These are phyloP conservation scores for Clavispora fructus DNA, from an alignment of 805 yeast genomes.

Conservation along the genomic window DNA sequence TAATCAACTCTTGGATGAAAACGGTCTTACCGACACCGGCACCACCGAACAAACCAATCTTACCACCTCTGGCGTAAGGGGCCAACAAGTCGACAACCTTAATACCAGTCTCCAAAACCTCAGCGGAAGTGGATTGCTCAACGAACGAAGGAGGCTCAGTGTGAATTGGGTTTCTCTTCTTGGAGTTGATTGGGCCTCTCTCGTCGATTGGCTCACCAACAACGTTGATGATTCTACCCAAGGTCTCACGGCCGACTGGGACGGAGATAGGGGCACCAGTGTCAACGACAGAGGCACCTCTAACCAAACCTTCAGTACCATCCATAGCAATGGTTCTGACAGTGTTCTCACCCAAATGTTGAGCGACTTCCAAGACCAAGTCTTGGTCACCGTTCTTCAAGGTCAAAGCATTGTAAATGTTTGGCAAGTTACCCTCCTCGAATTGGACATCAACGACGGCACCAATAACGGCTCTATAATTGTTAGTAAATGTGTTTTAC, in stretches of 20 bases:
- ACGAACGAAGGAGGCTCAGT: constrained; percentile 95
- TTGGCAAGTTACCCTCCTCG: constrained; percentile 96
- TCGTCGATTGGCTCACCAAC: constrained; percentile 99
- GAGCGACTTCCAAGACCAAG: constrained; percentile 96
- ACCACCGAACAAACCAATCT: constrained; percentile 99
- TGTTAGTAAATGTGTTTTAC: constrained; percentile 26
- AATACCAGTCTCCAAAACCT: constrained; percentile 98
- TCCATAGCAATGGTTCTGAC: constrained; percentile 99
- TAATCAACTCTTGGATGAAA: constrained; percentile 98
- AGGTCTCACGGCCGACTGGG: constrained; percentile 98
- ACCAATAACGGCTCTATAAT: constrained; percentile 88
- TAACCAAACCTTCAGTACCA: constrained; percentile 99
- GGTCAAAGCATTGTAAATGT: constrained; percentile 94
- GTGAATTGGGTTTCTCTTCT: constrained; percentile 95
- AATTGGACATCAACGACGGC: constrained; percentile 99
- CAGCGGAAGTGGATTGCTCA: constrained; percentile 97
- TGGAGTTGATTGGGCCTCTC: constrained; percentile 96
- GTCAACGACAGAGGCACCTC: constrained; percentile 89
- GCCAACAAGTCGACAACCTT: constrained; percentile 99
- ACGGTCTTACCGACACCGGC: constrained; percentile 99
- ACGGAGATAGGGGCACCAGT: constrained; percentile 98
- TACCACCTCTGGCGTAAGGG: constrained; percentile 99
- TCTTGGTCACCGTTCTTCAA: constrained; percentile 72
- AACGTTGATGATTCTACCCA: constrained; percentile 97
- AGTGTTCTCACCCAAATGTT: constrained; percentile 99